Evolutionary conservation across 2,329 filamentous ascomycete genomes (phyloP).

Genomic region (Apiospora phragmitis): DNA sequence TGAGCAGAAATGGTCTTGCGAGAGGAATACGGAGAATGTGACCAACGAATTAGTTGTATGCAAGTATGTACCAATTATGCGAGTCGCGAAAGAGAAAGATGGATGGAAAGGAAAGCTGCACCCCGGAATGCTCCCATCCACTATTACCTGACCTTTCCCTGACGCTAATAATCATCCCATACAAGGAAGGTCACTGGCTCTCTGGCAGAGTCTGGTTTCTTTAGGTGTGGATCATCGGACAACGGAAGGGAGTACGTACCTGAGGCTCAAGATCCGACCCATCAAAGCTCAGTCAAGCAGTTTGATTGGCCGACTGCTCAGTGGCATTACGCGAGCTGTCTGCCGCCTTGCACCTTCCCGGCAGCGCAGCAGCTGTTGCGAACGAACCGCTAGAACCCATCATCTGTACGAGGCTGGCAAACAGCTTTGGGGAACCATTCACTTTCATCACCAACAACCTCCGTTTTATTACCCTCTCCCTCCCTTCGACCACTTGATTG

Average conservation of each 20-base stretch:
- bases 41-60: not conserved
- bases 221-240: not conserved
- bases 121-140: not conserved
- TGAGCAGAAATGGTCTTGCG: not conserved
- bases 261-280: constrained; percentile 4
- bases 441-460: constrained; percentile 7
- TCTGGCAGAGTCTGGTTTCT: not conserved
- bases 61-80: not conserved
- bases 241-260: not conserved
- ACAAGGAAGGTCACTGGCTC: not conserved
- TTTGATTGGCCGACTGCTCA: not conserved
- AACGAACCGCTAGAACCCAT: constrained; percentile 3
- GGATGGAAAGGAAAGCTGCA: constrained; percentile 2
- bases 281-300: not conserved
- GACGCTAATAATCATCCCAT: not conserved
- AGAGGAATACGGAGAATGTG: not conserved
- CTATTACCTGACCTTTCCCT: not conserved
- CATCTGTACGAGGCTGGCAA: constrained; percentile 13
- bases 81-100: not conserved
- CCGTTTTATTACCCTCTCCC: not conserved
- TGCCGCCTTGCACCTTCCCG: constrained; percentile 16
- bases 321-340: constrained; percentile 17
- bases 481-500: not conserved
- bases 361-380: constrained; percentile 8
- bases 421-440: not conserved